Base-by-base conservation (phyloP, 495 filamentous ascomycete genomes). In the Penicillium paradoxum region DNA sequence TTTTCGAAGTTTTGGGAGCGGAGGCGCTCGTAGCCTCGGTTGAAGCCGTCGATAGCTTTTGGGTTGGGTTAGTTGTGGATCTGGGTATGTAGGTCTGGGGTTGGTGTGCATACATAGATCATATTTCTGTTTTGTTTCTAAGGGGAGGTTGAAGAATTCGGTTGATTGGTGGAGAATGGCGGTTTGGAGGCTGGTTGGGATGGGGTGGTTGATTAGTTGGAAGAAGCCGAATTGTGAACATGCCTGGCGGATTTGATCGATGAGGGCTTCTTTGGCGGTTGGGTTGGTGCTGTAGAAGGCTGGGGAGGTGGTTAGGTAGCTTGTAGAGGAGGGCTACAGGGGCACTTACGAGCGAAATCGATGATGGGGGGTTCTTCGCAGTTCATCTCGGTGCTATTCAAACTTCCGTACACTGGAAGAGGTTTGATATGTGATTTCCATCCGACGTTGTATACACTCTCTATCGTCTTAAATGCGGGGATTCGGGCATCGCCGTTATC, bases 141-240 rank as follows among this genome's bases (percentile, higher is more conserved):
- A 55, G 21, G 87, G 84, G 44, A 95, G 79, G 53, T 85, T 79
- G 65, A 95, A 95, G 65, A 96, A 89, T 6, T 73, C 77, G 47
- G 79, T 80, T 9, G 83, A 82, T 58, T 90, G 79, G 17, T 73
- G 54, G 45, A 89, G 80, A 9, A 93, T 85, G 46, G 81, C 68
- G 21, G 79, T 56, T 58, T 86, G 83, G 33, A 92, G 68, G 43
- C 78, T 72, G n/a, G 83, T 74, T 27, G 85, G 73, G 38, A 95
- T 82, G 7, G 85, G 86, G 15, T 88, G 85, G 60, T 95, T 89
- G 56, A 83, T 83, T 45, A 95, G 77, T 59, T 95, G 95, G 42
- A 95, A 70, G 61, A 95, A 95, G 2, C 90, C 90, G 25, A 93
- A 87, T 65, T 87, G 21, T 45, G 54, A 32, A 22, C 62, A 67